Evolutionary conservation across 2,329 filamentous ascomycete genomes (phyloP).

Genomic region (Cercospora sp.): DNA sequence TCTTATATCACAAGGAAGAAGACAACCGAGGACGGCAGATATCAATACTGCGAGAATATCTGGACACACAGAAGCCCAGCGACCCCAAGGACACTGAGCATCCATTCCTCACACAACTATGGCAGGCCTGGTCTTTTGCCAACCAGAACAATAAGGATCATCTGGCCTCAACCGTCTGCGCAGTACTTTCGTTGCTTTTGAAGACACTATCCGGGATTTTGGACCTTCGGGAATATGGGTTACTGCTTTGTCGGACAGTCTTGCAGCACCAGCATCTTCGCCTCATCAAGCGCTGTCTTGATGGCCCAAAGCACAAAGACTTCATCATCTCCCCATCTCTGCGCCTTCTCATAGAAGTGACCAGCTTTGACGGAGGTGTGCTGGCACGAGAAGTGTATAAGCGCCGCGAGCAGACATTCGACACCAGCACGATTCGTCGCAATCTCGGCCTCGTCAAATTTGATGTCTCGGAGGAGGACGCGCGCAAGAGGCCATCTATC

Average conservation of each 20-base stretch:
- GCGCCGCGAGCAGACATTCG: conserved; percentile 69
- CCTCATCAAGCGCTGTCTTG: conserved; percentile 74
- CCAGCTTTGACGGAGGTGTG: conserved; percentile 80
- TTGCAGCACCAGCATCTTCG: conserved; percentile 79
- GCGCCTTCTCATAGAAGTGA: conserved; percentile 80
- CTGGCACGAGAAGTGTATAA: conserved; percentile 76
- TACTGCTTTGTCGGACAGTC: conserved; percentile 77
- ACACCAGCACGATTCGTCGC: conserved; percentile 68
- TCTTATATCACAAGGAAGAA: conserved; percentile 58
- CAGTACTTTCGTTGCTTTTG: conserved; percentile 78
- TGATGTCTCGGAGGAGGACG: conserved; percentile 58
- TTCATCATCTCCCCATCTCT: conserved; percentile 87
- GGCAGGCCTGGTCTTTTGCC: conserved; percentile 86
- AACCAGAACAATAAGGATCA: conserved; percentile 77
- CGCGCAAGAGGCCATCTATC: conserved; percentile 69
- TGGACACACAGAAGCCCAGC: conserved; percentile 59
- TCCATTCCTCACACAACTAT: conserved; percentile 73
- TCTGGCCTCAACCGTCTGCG: conserved; percentile 76
- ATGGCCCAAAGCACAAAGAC: conserved; percentile 78
- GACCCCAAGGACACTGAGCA: conserved; percentile 57
- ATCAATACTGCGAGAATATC: conserved; percentile 68
- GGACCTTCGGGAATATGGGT: conserved; percentile 72
- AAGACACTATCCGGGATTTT: conserved; percentile 73
- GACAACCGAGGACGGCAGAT: conserved; percentile 52
- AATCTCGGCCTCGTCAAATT: conserved; percentile 72